Evolutionary conservation across 768 basidiomycete species (phyloP).

Genomic region (Auricularia sp.): DNA sequence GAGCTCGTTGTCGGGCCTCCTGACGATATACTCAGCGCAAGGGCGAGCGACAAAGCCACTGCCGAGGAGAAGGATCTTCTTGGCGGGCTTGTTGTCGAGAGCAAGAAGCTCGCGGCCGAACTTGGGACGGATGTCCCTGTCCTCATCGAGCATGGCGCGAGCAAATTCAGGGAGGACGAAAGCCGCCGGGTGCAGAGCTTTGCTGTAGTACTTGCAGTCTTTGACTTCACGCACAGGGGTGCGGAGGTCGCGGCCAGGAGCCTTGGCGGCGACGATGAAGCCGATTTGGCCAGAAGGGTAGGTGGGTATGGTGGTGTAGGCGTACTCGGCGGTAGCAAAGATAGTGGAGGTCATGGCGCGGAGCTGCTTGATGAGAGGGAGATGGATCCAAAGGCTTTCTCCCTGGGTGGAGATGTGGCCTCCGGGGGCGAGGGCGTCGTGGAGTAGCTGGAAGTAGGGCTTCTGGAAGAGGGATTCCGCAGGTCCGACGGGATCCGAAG

Average conservation of each 20-base stretch:
- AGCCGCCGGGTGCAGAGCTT: conserved; percentile 64
- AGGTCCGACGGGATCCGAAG: conserved; percentile 94
- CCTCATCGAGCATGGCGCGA: conserved; percentile 61
- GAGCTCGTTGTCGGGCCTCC: conserved; percentile 68
- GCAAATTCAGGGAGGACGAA: conserved; percentile 91
- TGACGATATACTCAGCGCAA: conserved; percentile 88
- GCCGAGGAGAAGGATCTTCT: conserved; percentile 76
- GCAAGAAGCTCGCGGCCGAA: conserved; percentile 49
- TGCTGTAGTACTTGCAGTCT: conserved; percentile 76
- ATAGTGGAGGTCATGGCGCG: conserved; percentile 54
- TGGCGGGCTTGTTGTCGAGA: conserved; percentile 42
- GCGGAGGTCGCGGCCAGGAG: conserved; percentile 51
- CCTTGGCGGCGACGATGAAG: conserved; percentile 82
- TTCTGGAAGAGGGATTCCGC: conserved; percentile 91
- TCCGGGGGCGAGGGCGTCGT: conserved; percentile 79
- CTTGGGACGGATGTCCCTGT: conserved; percentile 56
- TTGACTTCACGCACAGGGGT: conserved; percentile 64
- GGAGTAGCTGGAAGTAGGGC: conserved; percentile 91
- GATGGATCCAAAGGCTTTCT: conserved; percentile 92
- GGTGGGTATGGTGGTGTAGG: conserved; percentile 92
- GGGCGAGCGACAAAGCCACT: conserved; percentile 93
- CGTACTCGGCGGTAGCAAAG: conserved; percentile 81
- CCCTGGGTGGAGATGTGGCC: conserved; percentile 94
- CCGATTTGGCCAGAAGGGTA: conserved; percentile 99
- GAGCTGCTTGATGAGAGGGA: conserved; percentile 73